These are phyloP conservation scores for Metschnikowia santaceciliae DNA, from an alignment of 805 yeast species.

Conservation along the genomic window DNA sequence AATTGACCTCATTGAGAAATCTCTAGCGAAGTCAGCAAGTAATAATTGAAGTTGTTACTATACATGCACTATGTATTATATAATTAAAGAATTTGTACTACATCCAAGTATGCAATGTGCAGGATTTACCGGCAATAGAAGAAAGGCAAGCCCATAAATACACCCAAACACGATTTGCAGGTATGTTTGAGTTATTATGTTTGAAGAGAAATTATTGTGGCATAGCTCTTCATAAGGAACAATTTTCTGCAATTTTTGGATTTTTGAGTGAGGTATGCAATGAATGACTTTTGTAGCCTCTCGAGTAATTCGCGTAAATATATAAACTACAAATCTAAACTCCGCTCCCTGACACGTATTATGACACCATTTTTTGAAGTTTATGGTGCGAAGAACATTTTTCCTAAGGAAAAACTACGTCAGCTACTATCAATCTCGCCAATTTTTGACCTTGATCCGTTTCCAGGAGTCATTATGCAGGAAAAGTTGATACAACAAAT, in stretches of 20 bases:
- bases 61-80: not conserved
- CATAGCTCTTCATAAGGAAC: not conserved
- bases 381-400: not conserved
- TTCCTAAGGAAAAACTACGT: no score
- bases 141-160: not conserved
- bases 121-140: not conserved
- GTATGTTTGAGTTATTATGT: not conserved
- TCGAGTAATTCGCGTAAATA: not conserved
- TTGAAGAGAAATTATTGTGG: not conserved
- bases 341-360: not conserved
- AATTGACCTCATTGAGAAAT: slow-evolving; percentile 41
- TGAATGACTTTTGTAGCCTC: not conserved
- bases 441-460: no score
- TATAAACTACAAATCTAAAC: not conserved
- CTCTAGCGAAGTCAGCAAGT: slow-evolving; percentile 25
- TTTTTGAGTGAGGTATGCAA: not conserved
- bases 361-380: not conserved
- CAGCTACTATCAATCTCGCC: no score
- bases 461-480: no score
- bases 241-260: not conserved
- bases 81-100: not conserved
- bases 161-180: not conserved
- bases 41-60: not conserved
- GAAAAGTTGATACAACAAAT: no score
- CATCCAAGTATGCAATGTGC: not conserved